phyloP scores from a whole-genome alignment of 2,329 filamentous ascomycete genomes.

The Lasiodiplodia hormozganensis region DNA sequence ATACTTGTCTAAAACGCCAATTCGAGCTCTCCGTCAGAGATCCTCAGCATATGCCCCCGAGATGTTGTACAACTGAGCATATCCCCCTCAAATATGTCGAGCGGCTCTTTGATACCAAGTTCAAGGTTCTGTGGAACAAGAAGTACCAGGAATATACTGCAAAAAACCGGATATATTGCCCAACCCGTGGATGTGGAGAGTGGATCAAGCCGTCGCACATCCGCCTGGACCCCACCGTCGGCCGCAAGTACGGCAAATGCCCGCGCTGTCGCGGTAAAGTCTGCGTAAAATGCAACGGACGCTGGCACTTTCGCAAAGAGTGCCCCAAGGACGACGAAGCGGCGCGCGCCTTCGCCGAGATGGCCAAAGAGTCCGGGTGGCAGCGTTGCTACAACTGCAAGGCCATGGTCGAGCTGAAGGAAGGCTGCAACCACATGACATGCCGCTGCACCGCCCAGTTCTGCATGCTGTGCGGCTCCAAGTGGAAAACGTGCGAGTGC shows the following conservation, averaged over 20 bases:
- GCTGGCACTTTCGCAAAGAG: conserved; percentile 70
- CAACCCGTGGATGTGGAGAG: conserved; percentile 73
- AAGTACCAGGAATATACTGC: conserved; percentile 80
- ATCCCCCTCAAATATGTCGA: conserved; percentile 82
- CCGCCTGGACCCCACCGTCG: conserved; percentile 53
- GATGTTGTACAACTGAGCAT: conserved; percentile 75
- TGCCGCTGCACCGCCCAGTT: conserved; percentile 86
- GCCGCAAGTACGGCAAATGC: conserved; percentile 73
- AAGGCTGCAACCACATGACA: conserved; percentile 88
- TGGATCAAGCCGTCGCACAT: conserved; percentile 80
- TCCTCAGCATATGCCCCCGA: conserved; percentile 82
- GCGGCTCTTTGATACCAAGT: conserved; percentile 72
- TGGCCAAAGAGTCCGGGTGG: conserved; percentile 73
- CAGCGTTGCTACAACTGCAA: conserved; percentile 78
- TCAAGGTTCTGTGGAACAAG: conserved; percentile 81
- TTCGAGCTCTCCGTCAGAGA: conserved; percentile 80
- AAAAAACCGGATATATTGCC: conserved; percentile 79
- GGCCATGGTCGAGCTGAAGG: conserved; percentile 76
- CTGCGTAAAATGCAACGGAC: conserved; percentile 75
- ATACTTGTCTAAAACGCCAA: conserved; percentile 73
- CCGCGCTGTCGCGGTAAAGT: conserved; percentile 74
- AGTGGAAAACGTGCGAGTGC: conserved; percentile 85
- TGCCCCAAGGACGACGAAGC: conserved; percentile 77
- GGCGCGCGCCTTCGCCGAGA: conserved; percentile 66
- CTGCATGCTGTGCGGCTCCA: conserved; percentile 82